phyloP scores from a whole-genome alignment of 805 yeast species.

The Candida coleopterorum region DNA sequence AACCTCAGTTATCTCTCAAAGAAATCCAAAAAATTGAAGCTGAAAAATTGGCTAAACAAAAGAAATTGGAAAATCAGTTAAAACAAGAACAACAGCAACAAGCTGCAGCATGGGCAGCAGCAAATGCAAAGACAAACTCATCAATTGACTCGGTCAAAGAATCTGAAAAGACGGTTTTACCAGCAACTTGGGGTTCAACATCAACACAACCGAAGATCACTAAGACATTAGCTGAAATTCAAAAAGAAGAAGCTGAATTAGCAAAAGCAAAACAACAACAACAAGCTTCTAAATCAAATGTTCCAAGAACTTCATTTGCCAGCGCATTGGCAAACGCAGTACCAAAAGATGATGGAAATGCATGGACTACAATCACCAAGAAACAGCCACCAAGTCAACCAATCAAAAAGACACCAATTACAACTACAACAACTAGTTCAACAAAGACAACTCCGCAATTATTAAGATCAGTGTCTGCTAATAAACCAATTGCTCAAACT shows the following conservation, averaged over 20 bases:
- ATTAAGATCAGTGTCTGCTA: conserved; percentile 33
- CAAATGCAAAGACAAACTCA: conserved; percentile 11
- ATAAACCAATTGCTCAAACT: conserved; percentile 20
- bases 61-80: conserved; percentile 31
- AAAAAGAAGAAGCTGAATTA: conserved; percentile 50
- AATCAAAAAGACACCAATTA: conserved; percentile 10
- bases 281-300: neutral
- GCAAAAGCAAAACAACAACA: conserved; percentile 18
- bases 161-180: conserved; percentile 22
- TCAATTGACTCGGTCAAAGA: conserved; percentile 4
- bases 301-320: conserved; percentile 19
- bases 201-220: conserved; percentile 19
- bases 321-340: conserved; percentile 25
- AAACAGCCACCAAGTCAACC: conserved; percentile 20
- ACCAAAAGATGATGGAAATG: conserved; percentile 20
- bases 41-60: conserved; percentile 36
- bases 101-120: conserved; percentile 15
- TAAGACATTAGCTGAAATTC: conserved; percentile 55
- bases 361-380: conserved; percentile 45
- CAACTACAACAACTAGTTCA: conserved; percentile 15
- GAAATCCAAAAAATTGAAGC: conserved; percentile 51
- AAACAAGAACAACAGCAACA: conserved; percentile 25
- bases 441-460: conserved; percentile 29
- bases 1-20: conserved; percentile 43
- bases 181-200: conserved; percentile 42